Evolutionary conservation across 176 grass and related monocot species (phyloP).

Genomic region (Rhynchospora pubera): DNA sequence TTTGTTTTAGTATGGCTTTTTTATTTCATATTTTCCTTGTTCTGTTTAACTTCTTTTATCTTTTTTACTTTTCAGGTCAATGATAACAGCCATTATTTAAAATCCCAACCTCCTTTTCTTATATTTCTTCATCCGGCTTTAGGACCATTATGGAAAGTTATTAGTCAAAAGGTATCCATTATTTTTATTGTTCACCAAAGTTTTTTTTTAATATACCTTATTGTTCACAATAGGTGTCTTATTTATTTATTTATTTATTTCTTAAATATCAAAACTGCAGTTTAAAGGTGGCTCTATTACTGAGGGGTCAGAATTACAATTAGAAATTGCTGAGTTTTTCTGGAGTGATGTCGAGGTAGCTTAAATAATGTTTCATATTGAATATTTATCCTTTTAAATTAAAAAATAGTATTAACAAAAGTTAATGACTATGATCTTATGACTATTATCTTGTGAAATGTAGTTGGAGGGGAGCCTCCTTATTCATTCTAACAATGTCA

Average conservation of each 20-base stretch:
- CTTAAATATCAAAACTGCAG: conserved; percentile 30
- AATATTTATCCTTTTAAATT: neutral
- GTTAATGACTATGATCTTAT: neutral
- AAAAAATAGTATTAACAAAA: neutral
- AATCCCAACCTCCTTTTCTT: conserved; percentile 66
- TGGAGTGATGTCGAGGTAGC: conserved; percentile 93
- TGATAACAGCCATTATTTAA: conserved; percentile 67
- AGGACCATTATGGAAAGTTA: conserved; percentile 93
- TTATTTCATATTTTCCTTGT: neutral
- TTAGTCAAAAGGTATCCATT: conserved; percentile 65
- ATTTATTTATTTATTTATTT: conserved; percentile 9
- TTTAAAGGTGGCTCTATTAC: conserved; percentile 63
- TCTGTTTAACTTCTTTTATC: neutral
- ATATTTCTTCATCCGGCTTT: conserved; percentile 97
- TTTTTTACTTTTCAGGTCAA: conserved; percentile 50
- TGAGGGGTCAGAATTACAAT: conserved; percentile 87
- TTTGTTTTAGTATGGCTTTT: neutral
- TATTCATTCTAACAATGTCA: conserved; percentile 76
- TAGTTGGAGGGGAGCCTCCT: conserved; percentile 87
- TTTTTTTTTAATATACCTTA: neutral
- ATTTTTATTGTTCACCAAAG: conserved; percentile 20
- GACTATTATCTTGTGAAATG: conserved; percentile 21
- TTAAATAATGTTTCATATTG: conserved; percentile 5
- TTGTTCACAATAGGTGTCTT: neutral
- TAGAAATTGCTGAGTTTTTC: conserved; percentile 87